Conservation (phyloP, 495 filamentous ascomycete species). For the Daldinia loculata region DNA sequence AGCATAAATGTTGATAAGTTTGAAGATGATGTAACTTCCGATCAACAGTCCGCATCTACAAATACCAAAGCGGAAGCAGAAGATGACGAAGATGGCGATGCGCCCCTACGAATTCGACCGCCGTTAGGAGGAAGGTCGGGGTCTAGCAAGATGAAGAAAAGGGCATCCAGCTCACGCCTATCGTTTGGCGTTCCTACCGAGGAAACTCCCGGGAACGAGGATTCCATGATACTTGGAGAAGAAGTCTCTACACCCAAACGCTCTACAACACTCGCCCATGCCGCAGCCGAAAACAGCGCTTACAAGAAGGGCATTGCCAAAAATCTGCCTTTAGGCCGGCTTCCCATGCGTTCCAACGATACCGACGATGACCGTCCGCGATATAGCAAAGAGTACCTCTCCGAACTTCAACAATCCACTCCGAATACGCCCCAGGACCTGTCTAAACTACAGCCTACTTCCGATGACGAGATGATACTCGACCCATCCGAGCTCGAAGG, state of each 20-base stretch:
- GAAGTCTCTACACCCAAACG: slow-evolving; percentile 75
- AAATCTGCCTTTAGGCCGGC: slow-evolving; percentile 54
- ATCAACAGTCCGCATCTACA: slow-evolving; percentile 9
- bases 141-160: slow-evolving; percentile 64
- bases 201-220: slow-evolving; percentile 60
- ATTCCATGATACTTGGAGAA: slow-evolving; percentile 53
- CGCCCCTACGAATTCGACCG: slow-evolving; percentile 51
- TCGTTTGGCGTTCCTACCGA: slow-evolving; percentile 77
- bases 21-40: slow-evolving; percentile 42
- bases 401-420: slow-evolving; percentile 83
- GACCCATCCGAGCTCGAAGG: slow-evolving; percentile 65
- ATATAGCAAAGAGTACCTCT: slow-evolving; percentile 87
- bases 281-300: slow-evolving; percentile 76
- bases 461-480: slow-evolving; percentile 59
- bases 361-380: slow-evolving; percentile 75
- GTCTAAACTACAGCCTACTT: slow-evolving; percentile 45
- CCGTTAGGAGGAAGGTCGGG: slow-evolving; percentile 47
- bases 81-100: slow-evolving; percentile 51
- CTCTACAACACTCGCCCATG: slow-evolving; percentile 67
- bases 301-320: slow-evolving; percentile 58
- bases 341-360: slow-evolving; percentile 65
- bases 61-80: slow-evolving; percentile 47
- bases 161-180: slow-evolving; percentile 71
- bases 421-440: slow-evolving; percentile 76
- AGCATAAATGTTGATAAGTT: slow-evolving; percentile 58